Conservation (phyloP, 1,284 basidiomycete genomes). For the Termitomyces sp. region DNA sequence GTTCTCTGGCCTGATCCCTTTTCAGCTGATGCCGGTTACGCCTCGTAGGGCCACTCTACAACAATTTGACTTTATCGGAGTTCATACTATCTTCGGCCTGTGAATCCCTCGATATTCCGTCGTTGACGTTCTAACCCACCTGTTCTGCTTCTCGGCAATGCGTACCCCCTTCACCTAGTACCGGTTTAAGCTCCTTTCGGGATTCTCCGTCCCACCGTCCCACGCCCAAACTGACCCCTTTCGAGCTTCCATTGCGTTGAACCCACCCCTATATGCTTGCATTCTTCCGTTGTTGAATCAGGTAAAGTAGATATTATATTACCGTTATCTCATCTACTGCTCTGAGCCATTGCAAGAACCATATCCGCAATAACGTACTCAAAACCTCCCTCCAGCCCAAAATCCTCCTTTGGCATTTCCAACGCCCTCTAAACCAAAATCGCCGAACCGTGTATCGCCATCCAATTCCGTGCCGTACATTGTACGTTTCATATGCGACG, state of each 20-base stretch:
- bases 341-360: background rate
- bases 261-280: constrained; percentile 9
- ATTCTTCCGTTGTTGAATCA: constrained; percentile 19
- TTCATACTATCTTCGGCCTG: too few species aligned
- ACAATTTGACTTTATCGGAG: too few species aligned
- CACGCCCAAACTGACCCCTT: too few species aligned
- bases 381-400: constrained; percentile 47
- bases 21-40: too few species aligned
- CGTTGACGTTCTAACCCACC: too few species aligned
- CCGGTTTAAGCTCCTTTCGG: too few species aligned
- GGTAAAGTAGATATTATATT: constrained; percentile 2
- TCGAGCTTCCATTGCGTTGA: constrained; percentile 15
- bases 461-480: constrained; percentile 80
- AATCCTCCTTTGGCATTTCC: constrained; percentile 46
- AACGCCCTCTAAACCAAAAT: constrained; percentile 73
- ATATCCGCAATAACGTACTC: constrained; percentile 9
- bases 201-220: too few species aligned
- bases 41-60: too few species aligned
- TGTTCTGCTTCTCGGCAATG: too few species aligned
- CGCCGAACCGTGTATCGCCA: constrained; percentile 70
- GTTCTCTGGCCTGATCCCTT: too few species aligned
- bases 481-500: constrained; percentile 46
- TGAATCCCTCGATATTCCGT: too few species aligned
- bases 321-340: background rate
- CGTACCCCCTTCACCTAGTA: too few species aligned